Evolutionary conservation across 495 filamentous ascomycete species (phyloP), one percentile per base, ranked within the genome.

Genomic region (Aspergillus saccharolyticus): DNA sequence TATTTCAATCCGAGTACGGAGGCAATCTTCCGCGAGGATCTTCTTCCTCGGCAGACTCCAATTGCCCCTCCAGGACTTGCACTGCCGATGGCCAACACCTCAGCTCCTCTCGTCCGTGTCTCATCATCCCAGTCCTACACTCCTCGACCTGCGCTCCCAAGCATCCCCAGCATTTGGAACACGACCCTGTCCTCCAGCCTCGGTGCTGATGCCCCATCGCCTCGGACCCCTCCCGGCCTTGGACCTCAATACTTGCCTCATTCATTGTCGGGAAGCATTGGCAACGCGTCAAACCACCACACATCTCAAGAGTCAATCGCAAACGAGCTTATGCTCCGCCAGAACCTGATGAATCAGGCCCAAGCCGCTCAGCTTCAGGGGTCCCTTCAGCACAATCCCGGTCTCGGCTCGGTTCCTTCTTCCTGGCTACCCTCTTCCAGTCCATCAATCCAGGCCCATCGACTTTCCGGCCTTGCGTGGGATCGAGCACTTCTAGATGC

Each of bases 91-190:
- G 48, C 61, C 21, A 64, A 59, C 19, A 44, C 58, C 3, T 59
- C 70, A 15, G 62, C 64, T 15, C 20, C 66, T 46, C 56, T 71
- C 17, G 49, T 25, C 49, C 66, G 63, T 21, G 51, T 59, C 24
- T 62, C 72, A 8, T 63, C 63, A 9, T 61, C 72, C 19, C 73
- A 72, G 48, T 69, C 69, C 16, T 78, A 71, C 53, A 69, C 69
- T 1, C 68, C 75, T 0, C 56, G 68, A 7, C 66, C 69, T 16
- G 28, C 69, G 10, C 66, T 78, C 17, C 70, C 72, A 50, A 65
- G 63, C n/a, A 61, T 77, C 14, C 71, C 71, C 9, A 80, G 73
- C 53, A 80, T 81, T 47, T 78, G 72, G 74, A 80, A 75, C 52
- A 74, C 74, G 0, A 69, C 65, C 43, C 71, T 73, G 44, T 69